Conservation (phyloP, 2,329 filamentous ascomycete genomes). For the Colletotrichum paranaense region DNA sequence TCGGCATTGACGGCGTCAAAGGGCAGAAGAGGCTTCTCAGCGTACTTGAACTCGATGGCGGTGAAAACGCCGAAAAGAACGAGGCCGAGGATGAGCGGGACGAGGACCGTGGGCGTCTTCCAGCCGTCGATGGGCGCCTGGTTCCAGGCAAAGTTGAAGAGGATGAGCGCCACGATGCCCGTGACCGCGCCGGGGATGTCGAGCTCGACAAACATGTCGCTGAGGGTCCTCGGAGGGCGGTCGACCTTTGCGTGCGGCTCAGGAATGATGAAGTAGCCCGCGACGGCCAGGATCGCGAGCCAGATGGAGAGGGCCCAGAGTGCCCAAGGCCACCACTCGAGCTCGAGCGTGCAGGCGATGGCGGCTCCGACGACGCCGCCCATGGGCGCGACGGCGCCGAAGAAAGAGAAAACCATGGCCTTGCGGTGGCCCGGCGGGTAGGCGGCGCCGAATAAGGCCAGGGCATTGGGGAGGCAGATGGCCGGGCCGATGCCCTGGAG, state of each 20-base stretch:
- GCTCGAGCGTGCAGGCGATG: conserved; percentile 51
- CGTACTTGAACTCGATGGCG: conserved; percentile 61
- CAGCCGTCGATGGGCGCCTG: conserved; percentile 71
- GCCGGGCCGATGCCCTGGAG: conserved; percentile 71
- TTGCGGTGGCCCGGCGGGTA: conserved; percentile 69
- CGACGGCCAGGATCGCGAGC: conserved; percentile 45
- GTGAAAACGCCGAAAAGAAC: conserved; percentile 66
- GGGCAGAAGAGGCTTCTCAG: conserved; percentile 67
- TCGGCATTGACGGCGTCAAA: conserved; percentile 60
- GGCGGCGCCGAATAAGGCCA: conserved; percentile 69
- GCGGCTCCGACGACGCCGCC: conserved; percentile 56
- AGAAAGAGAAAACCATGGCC: conserved; percentile 67
- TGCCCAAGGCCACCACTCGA: conserved; percentile 60
- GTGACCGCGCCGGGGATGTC: conserved; percentile 53
- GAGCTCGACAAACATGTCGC: conserved; percentile 43
- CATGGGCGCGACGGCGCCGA: conserved; percentile 58
- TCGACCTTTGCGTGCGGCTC: conserved; percentile 37
- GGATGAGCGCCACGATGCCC: conserved; percentile 66
- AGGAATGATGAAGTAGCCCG: conserved; percentile 50
- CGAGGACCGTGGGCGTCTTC: conserved; percentile 65
- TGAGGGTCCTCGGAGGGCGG: conserved; percentile 23
- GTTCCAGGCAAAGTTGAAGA: conserved; percentile 77
- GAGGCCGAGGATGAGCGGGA: conserved; percentile 67
- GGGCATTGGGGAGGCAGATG: conserved; percentile 70
- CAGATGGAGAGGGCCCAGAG: conserved; percentile 55